Base-by-base conservation (phyloP, 805 yeast species). In the Komagataella ulmi region DNA sequence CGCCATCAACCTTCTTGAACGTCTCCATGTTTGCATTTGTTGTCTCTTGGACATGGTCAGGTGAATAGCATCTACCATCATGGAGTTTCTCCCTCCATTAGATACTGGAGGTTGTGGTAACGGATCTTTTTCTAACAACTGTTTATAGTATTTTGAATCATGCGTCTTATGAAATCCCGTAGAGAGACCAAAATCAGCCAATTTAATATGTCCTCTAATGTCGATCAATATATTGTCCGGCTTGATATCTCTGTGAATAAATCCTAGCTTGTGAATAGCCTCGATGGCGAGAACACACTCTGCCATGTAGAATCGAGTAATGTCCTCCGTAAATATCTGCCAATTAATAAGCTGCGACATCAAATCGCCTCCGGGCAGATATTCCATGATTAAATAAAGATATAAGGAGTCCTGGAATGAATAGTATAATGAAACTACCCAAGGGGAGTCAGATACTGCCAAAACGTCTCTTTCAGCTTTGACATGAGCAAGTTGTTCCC, bases 311-410 rank as follows among this genome's bases (percentile, higher is more conserved):
- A 89, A 89, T 56, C 97, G 73, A 49, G 89, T 89, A 51, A 89
- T 88, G 65, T 89, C 97, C 64, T 89, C 97, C 3, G 95, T 84
- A 63, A 89, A 89, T 40, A 88, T 83, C 63, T 89, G 96, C 86
- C 95, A 88, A 68, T 91, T 83, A 65, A 89, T 89, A 60, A 89
- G 76, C 96, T 90, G 88, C 1, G 97, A 89, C 97, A 89, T 89
- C 59, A 85, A 70, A 63, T 85, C 93, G 23, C 93, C 93, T 46
- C 93, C 93, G 2, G 93, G 91, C 55, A 79, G 66, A 62, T 82
- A 83, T 64, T 85, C 93, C 90, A 85, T 85, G 59, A 85, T 85
- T 58, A 85, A 70, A 57, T 85, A 85, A 50, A 85, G 71, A 59
- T 84, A 85, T 55, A 83, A 79, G 4, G 83, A 68, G 65, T 85